A percentile compares a stretch with the other conserved stretches of the same genome.
Evolutionary conservation across 306 rosid species (phyloP).

Genomic region (Senna tora): DNA sequence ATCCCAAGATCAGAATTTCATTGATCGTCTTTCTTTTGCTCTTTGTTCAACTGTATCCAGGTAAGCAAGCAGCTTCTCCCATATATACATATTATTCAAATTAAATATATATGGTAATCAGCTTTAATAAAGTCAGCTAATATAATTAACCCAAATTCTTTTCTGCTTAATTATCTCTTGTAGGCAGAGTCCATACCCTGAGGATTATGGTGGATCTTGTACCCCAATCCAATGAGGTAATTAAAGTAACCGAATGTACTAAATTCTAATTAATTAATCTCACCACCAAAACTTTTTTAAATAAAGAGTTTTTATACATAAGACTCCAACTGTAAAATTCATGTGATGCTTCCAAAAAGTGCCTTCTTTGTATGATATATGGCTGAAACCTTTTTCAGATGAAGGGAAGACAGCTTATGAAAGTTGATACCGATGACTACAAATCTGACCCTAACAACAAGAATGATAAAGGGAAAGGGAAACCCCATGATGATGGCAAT

Average conservation of each 20-base stretch:
- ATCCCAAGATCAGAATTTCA: slow-evolving; percentile 35
- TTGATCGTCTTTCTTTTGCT: slow-evolving; percentile 28
- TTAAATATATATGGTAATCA: background rate
- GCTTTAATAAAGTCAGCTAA: background rate
- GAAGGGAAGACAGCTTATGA: slow-evolving; percentile 49
- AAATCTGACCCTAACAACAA: slow-evolving; percentile 48
- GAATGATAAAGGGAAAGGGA: slow-evolving; percentile 51
- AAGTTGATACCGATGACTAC: slow-evolving; percentile 49
- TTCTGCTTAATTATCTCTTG: slow-evolving; percentile 24
- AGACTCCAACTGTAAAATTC: background rate
- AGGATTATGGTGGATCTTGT: slow-evolving; percentile 33
- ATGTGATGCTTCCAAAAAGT: background rate
- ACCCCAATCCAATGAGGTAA: slow-evolving; percentile 50
- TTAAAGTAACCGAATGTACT: background rate
- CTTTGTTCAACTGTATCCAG: slow-evolving; percentile 23
- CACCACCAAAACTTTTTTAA: no score
- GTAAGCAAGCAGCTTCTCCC: background rate
- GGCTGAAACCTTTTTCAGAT: background rate
- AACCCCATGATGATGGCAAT: slow-evolving; percentile 24
- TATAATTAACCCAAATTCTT: background rate
- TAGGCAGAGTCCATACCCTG: slow-evolving; percentile 46
- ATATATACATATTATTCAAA: background rate
- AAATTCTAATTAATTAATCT: no score
- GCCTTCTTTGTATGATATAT: background rate
- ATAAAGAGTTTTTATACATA: no score